These are phyloP conservation scores for Gastrolobium bilobum DNA, from an alignment of 306 rosid genomes.

Conservation along the genomic window DNA sequence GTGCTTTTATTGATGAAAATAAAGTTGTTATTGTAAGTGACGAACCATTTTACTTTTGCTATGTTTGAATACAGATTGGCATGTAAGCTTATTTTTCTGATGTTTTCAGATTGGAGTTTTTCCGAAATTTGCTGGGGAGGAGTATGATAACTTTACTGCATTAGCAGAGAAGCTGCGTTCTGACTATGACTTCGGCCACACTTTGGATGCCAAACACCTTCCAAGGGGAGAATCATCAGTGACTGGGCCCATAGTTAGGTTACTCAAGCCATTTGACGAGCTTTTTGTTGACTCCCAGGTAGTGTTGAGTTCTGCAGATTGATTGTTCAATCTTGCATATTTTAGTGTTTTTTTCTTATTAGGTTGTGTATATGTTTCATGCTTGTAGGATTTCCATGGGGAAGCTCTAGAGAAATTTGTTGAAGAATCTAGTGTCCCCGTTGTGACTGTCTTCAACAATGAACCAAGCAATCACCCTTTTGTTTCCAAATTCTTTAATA, in stretches of 20 bases:
- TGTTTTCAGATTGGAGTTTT: slow-evolving; percentile 84
- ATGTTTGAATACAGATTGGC: not conserved
- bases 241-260: slow-evolving; percentile 76
- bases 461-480: slow-evolving; percentile 78
- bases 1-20: slow-evolving; percentile 61
- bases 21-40: slow-evolving; percentile 78
- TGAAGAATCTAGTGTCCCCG: slow-evolving; percentile 70
- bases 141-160: slow-evolving; percentile 66
- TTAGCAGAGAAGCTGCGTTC: slow-evolving; percentile 86
- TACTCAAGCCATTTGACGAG: slow-evolving; percentile 96
- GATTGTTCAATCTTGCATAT: not conserved
- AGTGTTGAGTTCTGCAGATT: slow-evolving; percentile 30
- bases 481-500: slow-evolving; percentile 75
- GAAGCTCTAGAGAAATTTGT: slow-evolving; percentile 80
- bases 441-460: slow-evolving; percentile 72
- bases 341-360: not conserved
- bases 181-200: slow-evolving; percentile 88
- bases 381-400: slow-evolving; percentile 73
- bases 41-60: slow-evolving; percentile 4
- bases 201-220: slow-evolving; percentile 81
- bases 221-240: slow-evolving; percentile 93
- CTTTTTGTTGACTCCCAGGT: slow-evolving; percentile 86
- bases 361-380: slow-evolving; percentile 21
- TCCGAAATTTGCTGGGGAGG: slow-evolving; percentile 83
- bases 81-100: not conserved